phyloP scores from a whole-genome alignment of 2,329 filamentous ascomycete genomes.

The Trichoderma breve region DNA sequence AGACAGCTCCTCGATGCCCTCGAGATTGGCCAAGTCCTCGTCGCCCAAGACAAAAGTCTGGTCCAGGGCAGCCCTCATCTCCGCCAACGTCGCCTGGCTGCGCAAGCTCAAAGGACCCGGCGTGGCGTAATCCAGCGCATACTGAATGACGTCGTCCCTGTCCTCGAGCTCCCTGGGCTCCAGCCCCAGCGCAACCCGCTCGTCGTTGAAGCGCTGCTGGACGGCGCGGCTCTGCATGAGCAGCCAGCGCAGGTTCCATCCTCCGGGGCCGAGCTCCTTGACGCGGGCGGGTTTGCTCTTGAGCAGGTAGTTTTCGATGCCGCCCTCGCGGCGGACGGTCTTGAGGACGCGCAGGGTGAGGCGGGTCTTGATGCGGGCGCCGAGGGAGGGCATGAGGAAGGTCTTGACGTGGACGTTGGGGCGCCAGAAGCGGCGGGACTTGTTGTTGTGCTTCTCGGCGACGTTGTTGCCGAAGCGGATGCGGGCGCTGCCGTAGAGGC shows the following conservation, averaged over 20 bases:
- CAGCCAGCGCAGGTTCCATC: constrained; percentile 87
- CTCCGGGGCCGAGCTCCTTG: constrained; percentile 82
- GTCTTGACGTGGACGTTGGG: constrained; percentile 71
- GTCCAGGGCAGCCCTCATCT: constrained; percentile 40
- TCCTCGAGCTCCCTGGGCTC: constrained; percentile 37
- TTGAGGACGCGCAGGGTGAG: constrained; percentile 68
- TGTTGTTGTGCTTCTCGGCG: constrained; percentile 65
- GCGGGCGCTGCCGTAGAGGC: constrained; percentile 67
- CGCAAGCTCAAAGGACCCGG: constrained; percentile 38
- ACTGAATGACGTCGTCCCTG: constrained; percentile 39
- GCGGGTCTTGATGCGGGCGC: constrained; percentile 62
- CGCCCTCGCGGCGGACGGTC: constrained; percentile 80
- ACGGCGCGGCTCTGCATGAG: constrained; percentile 75
- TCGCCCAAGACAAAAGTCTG: constrained; percentile 50
- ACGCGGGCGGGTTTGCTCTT: constrained; percentile 75
- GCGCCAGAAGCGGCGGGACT: constrained; percentile 70
- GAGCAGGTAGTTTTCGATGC: constrained; percentile 87
- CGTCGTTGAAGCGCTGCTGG: constrained; percentile 60
- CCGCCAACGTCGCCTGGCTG: constrained; percentile 39
- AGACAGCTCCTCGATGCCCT: constrained; percentile 40
- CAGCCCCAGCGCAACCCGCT: constrained; percentile 67
- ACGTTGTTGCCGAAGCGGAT: constrained; percentile 81
- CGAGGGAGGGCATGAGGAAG: constrained; percentile 63
- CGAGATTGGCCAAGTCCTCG: constrained; percentile 38
- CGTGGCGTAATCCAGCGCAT: constrained; percentile 43